Percentiles rank a stretch among this genome's conserved stretches.
Evolutionary conservation across 768 basidiomycete genomes (phyloP).

Genomic region (Lyophyllum semitale): DNA sequence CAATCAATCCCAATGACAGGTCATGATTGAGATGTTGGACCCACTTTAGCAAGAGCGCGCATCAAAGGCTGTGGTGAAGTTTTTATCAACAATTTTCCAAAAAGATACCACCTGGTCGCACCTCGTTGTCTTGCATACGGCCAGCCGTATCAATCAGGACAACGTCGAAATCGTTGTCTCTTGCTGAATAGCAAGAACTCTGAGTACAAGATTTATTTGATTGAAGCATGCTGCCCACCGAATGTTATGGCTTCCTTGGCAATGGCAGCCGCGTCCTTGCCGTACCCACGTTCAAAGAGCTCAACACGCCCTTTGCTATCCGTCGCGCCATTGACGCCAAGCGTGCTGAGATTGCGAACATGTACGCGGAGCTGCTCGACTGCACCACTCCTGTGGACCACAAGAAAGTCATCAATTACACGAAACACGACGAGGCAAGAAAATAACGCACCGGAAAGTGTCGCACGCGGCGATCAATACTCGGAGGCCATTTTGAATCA

Average conservation of each 20-base stretch:
- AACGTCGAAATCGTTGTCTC: slow-evolving; percentile 91
- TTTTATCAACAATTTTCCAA: slow-evolving; percentile 3
- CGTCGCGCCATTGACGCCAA: slow-evolving; percentile 67
- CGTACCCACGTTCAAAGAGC: slow-evolving; percentile 94
- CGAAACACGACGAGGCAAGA: neutral
- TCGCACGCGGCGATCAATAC: slow-evolving; percentile 99
- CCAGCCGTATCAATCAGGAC: slow-evolving; percentile 98
- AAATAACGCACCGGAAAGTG: slow-evolving; percentile 75
- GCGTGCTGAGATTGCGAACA: slow-evolving; percentile 89
- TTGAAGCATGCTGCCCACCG: slow-evolving; percentile 51
- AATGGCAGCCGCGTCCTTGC: slow-evolving; percentile 98
- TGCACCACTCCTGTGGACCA: slow-evolving; percentile 74
- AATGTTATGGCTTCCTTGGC: slow-evolving; percentile 92
- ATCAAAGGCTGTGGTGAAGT: slow-evolving; percentile 73
- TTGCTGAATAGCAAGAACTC: slow-evolving; percentile 47
- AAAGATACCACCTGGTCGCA: slow-evolving; percentile 28
- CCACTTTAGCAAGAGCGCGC: slow-evolving; percentile 94
- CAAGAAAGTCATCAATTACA: slow-evolving; percentile 1
- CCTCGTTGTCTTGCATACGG: slow-evolving; percentile 99
- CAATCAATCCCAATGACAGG: neutral
- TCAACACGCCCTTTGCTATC: slow-evolving; percentile 82
- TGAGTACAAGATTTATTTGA: neutral
- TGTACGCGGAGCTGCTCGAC: slow-evolving; percentile 98
- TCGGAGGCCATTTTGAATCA: slow-evolving; percentile 90
- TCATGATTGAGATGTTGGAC: slow-evolving; percentile 7